A percentile compares a stretch with the other conserved stretches of the same genome.
These are phyloP conservation scores for Grigorovia transvaalensis DNA, from an alignment of 805 yeast genomes.

Conservation along the genomic window DNA sequence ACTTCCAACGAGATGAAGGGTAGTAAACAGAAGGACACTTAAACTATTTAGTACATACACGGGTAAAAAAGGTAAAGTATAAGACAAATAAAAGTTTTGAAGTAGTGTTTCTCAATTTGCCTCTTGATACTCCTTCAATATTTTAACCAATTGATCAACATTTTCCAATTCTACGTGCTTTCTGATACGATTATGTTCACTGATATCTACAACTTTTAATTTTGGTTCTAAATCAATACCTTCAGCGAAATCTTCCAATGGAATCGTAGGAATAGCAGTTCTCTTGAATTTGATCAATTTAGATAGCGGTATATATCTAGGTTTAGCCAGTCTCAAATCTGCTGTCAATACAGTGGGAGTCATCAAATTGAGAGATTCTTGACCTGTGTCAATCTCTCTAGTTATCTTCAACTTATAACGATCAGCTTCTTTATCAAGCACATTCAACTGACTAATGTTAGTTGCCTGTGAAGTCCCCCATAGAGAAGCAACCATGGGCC, in stretches of 20 bases:
- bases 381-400: slow-evolving; percentile 93
- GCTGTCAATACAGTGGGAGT: slow-evolving; percentile 85
- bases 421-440: slow-evolving; percentile 31
- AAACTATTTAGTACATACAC: too few relatives aligned
- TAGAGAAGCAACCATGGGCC: slow-evolving; percentile 91
- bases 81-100: neutral
- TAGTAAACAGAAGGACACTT: too few relatives aligned
- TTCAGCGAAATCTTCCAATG: slow-evolving; percentile 55
- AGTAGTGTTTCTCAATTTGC: neutral
- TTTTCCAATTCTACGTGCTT: slow-evolving; percentile 72
- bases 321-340: slow-evolving; percentile 87
- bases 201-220: slow-evolving; percentile 58
- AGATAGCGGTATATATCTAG: slow-evolving; percentile 91
- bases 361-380: slow-evolving; percentile 64
- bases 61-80: neutral
- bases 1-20: too few relatives aligned
- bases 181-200: slow-evolving; percentile 75
- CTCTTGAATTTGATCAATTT: slow-evolving; percentile 98
- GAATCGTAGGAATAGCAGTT: slow-evolving; percentile 61
- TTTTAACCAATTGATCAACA: slow-evolving; percentile 74
- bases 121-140: slow-evolving; percentile 59
- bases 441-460: slow-evolving; percentile 68
- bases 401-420: slow-evolving; percentile 53
- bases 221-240: slow-evolving; percentile 42
- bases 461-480: slow-evolving; percentile 96